Evolutionary conservation across 164 flowering plant species (phyloP).

Genomic region (Houttuynia cordata): DNA sequence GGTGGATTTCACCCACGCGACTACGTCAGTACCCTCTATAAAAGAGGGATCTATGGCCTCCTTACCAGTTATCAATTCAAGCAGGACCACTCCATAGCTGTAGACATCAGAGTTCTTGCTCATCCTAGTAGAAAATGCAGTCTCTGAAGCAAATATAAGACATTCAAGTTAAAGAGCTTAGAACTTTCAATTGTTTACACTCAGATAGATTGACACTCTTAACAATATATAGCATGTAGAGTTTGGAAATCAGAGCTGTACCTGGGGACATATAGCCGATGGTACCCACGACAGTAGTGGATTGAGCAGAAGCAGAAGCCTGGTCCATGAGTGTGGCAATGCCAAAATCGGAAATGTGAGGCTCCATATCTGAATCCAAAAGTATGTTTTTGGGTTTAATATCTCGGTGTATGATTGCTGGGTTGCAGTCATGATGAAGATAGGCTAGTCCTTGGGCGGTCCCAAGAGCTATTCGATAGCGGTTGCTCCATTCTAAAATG

Average conservation of each 20-base stretch:
- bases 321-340: slow-evolving; percentile 69
- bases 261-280: slow-evolving; percentile 87
- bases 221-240: neutral
- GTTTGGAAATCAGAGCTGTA: slow-evolving; percentile 7
- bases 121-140: slow-evolving; percentile 39
- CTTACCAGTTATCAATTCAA: slow-evolving; percentile 58
- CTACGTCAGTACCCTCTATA: slow-evolving; percentile 29
- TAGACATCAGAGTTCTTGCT: slow-evolving; percentile 68
- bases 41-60: slow-evolving; percentile 43
- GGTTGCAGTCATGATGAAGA: slow-evolving; percentile 70
- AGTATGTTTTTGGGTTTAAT: slow-evolving; percentile 75
- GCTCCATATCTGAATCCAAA: slow-evolving; percentile 67
- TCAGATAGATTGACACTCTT: neutral
- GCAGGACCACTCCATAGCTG: slow-evolving; percentile 72
- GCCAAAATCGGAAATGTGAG: slow-evolving; percentile 81
- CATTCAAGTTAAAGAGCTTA: neutral
- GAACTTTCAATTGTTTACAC: neutral
- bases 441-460: slow-evolving; percentile 64
- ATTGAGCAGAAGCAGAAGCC: slow-evolving; percentile 26
- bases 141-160: slow-evolving; percentile 34
- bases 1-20: slow-evolving; percentile 37
- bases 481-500: slow-evolving; percentile 38
- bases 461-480: slow-evolving; percentile 63
- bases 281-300: slow-evolving; percentile 45
- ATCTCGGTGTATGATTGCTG: slow-evolving; percentile 71